phyloP scores from a whole-genome alignment of 805 yeast species.

The Monosporozyma unispora region DNA sequence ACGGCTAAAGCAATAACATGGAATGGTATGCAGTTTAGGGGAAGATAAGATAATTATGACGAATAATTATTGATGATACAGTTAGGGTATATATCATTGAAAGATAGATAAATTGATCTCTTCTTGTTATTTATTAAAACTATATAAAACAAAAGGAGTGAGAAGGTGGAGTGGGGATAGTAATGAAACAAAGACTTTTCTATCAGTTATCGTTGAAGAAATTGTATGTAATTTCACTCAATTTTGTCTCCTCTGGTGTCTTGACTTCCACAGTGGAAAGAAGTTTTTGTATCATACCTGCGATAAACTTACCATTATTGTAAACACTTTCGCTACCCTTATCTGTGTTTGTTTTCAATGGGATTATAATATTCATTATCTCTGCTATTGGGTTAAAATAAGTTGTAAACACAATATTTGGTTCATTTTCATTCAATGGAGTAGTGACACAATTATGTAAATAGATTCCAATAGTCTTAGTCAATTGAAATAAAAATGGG shows the following conservation, averaged over 20 bases:
- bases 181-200: too few species aligned
- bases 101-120: too few species aligned
- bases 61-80: too few species aligned
- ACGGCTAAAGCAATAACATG: too few species aligned
- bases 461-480: slow-evolving; percentile 26
- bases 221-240: slow-evolving; percentile 2
- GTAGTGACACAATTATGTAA: slow-evolving; percentile 11
- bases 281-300: slow-evolving; percentile 20
- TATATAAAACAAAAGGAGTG: too few species aligned
- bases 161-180: background rate
- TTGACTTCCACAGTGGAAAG: slow-evolving; percentile 3
- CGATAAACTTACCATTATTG: slow-evolving; percentile 26
- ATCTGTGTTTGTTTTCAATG: slow-evolving; percentile 13
- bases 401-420: slow-evolving; percentile 9
- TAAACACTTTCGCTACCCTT: slow-evolving; percentile 20
- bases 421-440: background rate
- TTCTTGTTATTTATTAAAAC: too few species aligned
- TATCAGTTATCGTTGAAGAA: background rate
- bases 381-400: slow-evolving; percentile 7
- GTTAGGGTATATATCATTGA: too few species aligned
- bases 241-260: slow-evolving; percentile 10
- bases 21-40: too few species aligned
- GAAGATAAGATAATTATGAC: too few species aligned
- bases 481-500: slow-evolving; percentile 21
- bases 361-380: slow-evolving; percentile 12